A percentile compares a stretch with the other conserved stretches of the same genome.
Conservation (phyloP, 257 asterid genomes). For the Solanum pimpinellifolium region DNA sequence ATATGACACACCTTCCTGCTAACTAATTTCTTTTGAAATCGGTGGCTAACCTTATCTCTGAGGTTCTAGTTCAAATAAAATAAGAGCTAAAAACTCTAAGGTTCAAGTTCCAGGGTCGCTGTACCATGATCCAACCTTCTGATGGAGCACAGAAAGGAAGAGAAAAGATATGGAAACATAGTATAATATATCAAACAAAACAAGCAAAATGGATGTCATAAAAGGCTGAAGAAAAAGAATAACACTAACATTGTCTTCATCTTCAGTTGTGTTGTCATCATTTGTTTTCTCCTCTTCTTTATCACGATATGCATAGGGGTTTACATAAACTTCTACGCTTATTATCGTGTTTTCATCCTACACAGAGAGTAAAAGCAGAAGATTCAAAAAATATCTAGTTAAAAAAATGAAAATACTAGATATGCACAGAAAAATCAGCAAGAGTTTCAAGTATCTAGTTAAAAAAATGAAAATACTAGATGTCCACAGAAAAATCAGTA, state of each 20-base stretch:
- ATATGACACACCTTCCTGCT: no score
- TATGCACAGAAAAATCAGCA: background rate
- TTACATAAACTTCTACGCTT: conserved; percentile 55
- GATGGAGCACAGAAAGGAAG: conserved; percentile 30
- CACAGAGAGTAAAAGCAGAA: conserved; percentile 5
- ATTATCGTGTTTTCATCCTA: conserved; percentile 89
- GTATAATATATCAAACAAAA: background rate
- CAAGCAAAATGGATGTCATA: background rate
- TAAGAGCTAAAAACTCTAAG: conserved; percentile 24
- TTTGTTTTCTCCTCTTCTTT: conserved; percentile 53
- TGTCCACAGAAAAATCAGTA: background rate
- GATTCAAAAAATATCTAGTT: background rate
- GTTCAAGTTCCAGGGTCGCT: conserved; percentile 59
- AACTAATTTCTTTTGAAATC: no score
- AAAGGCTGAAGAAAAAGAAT: background rate
- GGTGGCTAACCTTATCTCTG: no score
- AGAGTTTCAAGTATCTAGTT: background rate
- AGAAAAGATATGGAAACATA: background rate
- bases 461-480: background rate
- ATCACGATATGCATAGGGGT: conserved; percentile 70
- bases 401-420: background rate
- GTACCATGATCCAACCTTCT: conserved; percentile 84
- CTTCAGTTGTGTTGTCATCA: conserved; percentile 40
- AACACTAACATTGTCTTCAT: conserved; percentile 60
- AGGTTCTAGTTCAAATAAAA: no score